Conservation (phyloP, 371 early-diverging fungal genomes). For the Haplosporangium sp. region DNA sequence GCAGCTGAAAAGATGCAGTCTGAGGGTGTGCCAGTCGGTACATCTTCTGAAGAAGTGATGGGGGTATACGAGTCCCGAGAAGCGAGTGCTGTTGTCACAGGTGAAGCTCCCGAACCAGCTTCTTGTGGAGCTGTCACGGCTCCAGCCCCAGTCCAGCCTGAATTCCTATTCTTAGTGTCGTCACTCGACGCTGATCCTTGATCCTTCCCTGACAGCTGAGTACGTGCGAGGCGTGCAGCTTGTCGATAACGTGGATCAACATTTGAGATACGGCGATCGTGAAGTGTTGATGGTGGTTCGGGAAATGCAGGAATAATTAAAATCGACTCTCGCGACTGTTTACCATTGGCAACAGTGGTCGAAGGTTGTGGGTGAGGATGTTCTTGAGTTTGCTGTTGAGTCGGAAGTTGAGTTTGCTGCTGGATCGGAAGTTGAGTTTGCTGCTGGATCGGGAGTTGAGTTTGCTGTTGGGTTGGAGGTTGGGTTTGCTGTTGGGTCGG, state of each 20-base stretch:
- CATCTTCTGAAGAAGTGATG: conserved; percentile 43
- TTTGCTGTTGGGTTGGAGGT: too few relatives aligned
- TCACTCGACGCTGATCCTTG: conserved; percentile 19
- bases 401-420: too few relatives aligned
- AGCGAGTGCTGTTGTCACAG: conserved; percentile 6
- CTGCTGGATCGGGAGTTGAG: too few relatives aligned
- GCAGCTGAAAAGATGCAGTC: conserved; percentile 38
- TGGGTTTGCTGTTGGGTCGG: too few relatives aligned
- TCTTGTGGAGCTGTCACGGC: conserved; percentile 25
- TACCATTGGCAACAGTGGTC: background rate
- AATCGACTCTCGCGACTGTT: conserved; percentile 18
- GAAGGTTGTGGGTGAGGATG: background rate
- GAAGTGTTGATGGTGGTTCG: conserved; percentile 44
- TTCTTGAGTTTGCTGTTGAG: background rate
- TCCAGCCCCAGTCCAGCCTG: background rate
- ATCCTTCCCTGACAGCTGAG: conserved; percentile 19
- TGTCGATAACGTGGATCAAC: conserved; percentile 28
- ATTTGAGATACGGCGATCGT: conserved; percentile 46
- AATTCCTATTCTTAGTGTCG: conserved; percentile 13
- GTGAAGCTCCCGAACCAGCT: conserved; percentile 1
- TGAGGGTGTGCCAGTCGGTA: conserved; percentile 30
- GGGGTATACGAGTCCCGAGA: conserved; percentile 35
- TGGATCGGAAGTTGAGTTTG: too few relatives aligned
- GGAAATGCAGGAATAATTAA: conserved; percentile 42
- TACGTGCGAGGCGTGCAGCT: conserved; percentile 6